Percentiles rank a stretch among this genome's conserved stretches.
phyloP scores from a whole-genome alignment of 2,329 filamentous ascomycete genomes.

The Cucurbitaria berberidis region DNA sequence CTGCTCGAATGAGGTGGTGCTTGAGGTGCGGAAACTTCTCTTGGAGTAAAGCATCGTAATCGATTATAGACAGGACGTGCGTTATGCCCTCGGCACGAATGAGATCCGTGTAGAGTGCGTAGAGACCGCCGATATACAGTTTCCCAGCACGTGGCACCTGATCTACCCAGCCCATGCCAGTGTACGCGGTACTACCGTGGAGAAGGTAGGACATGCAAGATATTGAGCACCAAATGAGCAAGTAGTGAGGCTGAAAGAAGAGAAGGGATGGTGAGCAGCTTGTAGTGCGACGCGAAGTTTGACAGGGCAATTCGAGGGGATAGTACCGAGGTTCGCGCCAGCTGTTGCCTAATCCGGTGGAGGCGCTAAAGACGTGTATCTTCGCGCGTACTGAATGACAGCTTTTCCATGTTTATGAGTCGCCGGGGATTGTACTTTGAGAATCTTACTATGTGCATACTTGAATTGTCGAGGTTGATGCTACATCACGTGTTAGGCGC shows the following conservation, averaged over 20 bases:
- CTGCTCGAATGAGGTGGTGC: conserved; percentile 38
- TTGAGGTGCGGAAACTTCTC: conserved; percentile 36
- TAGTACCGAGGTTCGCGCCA: neutral
- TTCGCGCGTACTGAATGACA: too few relatives aligned
- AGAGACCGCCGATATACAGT: conserved; percentile 52
- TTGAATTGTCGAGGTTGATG: neutral
- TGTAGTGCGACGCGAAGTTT: too few relatives aligned
- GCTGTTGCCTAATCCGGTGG: neutral
- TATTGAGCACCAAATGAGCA: too few relatives aligned
- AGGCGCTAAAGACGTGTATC: neutral
- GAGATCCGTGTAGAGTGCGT: conserved; percentile 50
- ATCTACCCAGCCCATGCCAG: conserved; percentile 49
- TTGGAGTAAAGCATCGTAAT: conserved; percentile 38
- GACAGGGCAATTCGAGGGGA: neutral
- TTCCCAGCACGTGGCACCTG: conserved; percentile 42
- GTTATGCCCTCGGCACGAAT: conserved; percentile 40
- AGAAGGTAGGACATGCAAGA: conserved; percentile 39
- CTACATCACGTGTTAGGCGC: neutral
- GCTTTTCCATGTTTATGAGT: neutral
- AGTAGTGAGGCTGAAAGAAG: too few relatives aligned
- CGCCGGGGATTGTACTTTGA: neutral
- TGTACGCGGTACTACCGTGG: conserved; percentile 38
- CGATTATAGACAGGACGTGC: conserved; percentile 42
- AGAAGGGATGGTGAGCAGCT: too few relatives aligned
- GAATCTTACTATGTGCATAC: neutral